A percentile compares a stretch with the other conserved stretches of the same genome.
Evolutionary conservation across 805 yeast genomes (phyloP).

Genomic region (Myxozyma neotropica): DNA sequence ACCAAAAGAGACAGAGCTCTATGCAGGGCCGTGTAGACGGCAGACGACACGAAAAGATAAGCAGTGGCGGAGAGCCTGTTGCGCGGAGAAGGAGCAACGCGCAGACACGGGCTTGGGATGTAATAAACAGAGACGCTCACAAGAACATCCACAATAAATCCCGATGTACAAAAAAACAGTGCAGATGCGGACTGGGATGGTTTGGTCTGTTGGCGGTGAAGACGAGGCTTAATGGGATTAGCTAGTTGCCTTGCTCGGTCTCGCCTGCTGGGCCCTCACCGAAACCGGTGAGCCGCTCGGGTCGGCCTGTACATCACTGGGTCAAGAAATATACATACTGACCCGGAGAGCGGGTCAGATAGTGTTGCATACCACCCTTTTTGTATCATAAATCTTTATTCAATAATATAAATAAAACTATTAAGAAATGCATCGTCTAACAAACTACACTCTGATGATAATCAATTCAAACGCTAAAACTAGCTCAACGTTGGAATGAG

Average conservation of each 20-base stretch:
- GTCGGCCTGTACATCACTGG: not conserved
- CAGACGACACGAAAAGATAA: slow-evolving; percentile 15
- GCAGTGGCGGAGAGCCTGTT: not conserved
- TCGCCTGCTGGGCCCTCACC: not conserved
- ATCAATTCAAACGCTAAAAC: not conserved
- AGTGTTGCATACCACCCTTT: no score
- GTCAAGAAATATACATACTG: no score
- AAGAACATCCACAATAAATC: not conserved
- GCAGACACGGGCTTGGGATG: no score
- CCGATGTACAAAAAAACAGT: not conserved
- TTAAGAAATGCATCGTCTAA: no score
- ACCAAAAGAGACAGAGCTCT: no score
- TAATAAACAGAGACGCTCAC: no score
- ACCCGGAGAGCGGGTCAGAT: no score
- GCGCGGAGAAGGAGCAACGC: no score
- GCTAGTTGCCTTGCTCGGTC: not conserved
- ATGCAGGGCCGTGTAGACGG: not conserved
- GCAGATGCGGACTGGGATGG: no score
- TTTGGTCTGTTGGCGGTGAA: no score
- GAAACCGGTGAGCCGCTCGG: slow-evolving; percentile 2
- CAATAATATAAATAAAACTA: not conserved
- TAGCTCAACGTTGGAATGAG: not conserved
- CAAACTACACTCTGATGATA: no score
- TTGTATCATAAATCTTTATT: not conserved
- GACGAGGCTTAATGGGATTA: no score